phyloP scores from a whole-genome alignment of 176 grass and related monocot species.

The Aegilops umbellulata region DNA sequence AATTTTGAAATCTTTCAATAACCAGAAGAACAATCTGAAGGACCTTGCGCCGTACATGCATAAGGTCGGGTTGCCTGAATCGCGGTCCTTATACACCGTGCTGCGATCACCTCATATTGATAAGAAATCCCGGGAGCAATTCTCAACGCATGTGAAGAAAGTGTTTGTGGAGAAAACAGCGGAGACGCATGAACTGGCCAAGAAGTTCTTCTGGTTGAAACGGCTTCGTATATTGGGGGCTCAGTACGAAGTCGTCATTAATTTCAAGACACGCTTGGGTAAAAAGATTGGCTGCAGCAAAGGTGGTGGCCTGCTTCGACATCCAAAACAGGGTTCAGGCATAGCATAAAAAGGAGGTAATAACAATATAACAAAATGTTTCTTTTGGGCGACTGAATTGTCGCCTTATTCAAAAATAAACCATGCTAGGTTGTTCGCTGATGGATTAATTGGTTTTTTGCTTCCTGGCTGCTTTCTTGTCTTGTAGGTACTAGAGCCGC shows the following conservation, averaged over 20 bases:
- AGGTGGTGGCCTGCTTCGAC: background rate
- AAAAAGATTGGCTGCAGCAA: conserved; percentile 17
- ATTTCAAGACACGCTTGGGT: conserved; percentile 54
- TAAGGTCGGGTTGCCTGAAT: conserved; percentile 48
- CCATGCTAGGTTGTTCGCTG: background rate
- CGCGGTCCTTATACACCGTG: conserved; percentile 43
- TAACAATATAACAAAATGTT: background rate
- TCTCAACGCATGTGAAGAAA: conserved; percentile 51
- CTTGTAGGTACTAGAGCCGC: background rate
- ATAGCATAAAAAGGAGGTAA: background rate
- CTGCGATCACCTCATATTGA: conserved; percentile 70
- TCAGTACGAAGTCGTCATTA: conserved; percentile 48
- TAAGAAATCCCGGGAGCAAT: conserved; percentile 69
- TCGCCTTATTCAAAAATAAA: background rate
- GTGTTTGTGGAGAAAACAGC: conserved; percentile 36
- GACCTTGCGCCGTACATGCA: conserved; percentile 30
- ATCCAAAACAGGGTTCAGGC: background rate
- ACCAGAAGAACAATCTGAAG: conserved; percentile 40
- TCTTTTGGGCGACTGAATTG: too few relatives aligned
- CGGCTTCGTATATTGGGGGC: conserved; percentile 40
- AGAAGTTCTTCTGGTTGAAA: conserved; percentile 64
- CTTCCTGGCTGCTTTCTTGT: background rate
- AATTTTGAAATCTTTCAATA: conserved; percentile 54
- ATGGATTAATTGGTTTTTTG: background rate
- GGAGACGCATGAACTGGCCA: conserved; percentile 25